Percentiles rank a stretch among this genome's conserved stretches.
Conservation (phyloP, 148 eudicot genomes). For the Limonium bicolor region DNA sequence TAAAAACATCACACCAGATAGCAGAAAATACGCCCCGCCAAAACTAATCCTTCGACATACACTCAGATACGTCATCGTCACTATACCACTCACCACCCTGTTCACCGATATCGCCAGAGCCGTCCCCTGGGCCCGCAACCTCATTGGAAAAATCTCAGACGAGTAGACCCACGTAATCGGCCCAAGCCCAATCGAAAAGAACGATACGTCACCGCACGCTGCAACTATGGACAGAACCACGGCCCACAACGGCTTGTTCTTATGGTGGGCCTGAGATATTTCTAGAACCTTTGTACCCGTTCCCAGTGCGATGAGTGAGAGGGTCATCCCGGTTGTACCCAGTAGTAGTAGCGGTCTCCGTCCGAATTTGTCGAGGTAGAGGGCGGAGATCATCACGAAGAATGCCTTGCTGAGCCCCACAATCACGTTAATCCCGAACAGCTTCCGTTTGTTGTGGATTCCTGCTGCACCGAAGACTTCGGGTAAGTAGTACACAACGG, state of each 20-base stretch:
- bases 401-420: conserved; percentile 74
- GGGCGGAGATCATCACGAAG: conserved; percentile 59
- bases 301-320: conserved; percentile 42
- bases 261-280: conserved; percentile 20
- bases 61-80: conserved; percentile 66
- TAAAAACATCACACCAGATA: conserved; percentile 48
- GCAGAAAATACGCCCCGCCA: conserved; percentile 65
- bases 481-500: conserved; percentile 85
- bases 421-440: conserved; percentile 56
- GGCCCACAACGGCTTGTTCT: conserved; percentile 77
- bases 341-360: conserved; percentile 66
- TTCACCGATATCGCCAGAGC: conserved; percentile 73
- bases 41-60: conserved; percentile 39
- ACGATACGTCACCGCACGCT: conserved; percentile 71
- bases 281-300: conserved; percentile 55
- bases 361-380: conserved; percentile 60
- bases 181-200: conserved; percentile 88
- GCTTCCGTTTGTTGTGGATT: conserved; percentile 24
- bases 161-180: conserved; percentile 97
- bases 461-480: conserved; percentile 82
- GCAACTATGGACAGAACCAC: conserved; percentile 47
- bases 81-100: conserved; percentile 64
- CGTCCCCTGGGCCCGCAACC: conserved; percentile 77
- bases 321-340: conserved; percentile 55
- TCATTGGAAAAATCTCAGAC: conserved; percentile 77